Evolutionary conservation across 2,329 filamentous ascomycete species (phyloP), one percentile per base, ranked within the genome.

Genomic region (Diaporthe vaccinii): DNA sequence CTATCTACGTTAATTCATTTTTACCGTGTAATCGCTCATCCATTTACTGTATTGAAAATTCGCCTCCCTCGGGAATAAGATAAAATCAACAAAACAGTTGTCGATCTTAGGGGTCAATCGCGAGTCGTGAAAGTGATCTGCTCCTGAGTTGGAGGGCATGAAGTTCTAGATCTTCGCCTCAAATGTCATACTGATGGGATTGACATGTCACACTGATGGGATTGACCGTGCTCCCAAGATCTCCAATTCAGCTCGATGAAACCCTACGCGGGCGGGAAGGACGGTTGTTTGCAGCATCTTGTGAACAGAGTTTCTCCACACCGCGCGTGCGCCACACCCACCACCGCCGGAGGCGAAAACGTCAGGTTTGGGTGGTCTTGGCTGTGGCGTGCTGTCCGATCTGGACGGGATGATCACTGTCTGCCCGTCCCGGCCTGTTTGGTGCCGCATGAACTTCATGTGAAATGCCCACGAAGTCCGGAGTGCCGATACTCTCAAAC

Each of bases 281-380:
- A 44, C 73, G 73, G 73, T n/a, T 34, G 58, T 58, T 65, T 75
- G 73, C 73, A 75, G 73, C 73, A 75, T 75, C 73, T 72, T 53
- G 73, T 67, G 73, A 70, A 46, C 49, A 62, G 39, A 46, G 68
- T 75, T 72, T 75, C 73, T 41, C 68, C 73, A 55, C 65, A 55
- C 17, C 41, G n/a, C 41, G 41, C 34, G 28, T 55, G 61, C 73
- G 61, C 58, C 73, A 58, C 67, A 28, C 1, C 22, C 25, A 46
- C 46, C 34, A 61, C 22, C 46, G 70, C 44, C 25, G 49, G 58
- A 55, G 71, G 46, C 46, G 71, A 65, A 41, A 65, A 5, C 44
- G 46, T 46, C 58, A 65, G 28, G 41, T 2, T 28, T 14, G n/a
- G 49, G 34, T 6, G 46, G 31, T 36, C 65, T 68, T 68, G 65